These are phyloP conservation scores for Xylaria castorea DNA, from an alignment of 495 filamentous ascomycete species.

Conservation along the genomic window DNA sequence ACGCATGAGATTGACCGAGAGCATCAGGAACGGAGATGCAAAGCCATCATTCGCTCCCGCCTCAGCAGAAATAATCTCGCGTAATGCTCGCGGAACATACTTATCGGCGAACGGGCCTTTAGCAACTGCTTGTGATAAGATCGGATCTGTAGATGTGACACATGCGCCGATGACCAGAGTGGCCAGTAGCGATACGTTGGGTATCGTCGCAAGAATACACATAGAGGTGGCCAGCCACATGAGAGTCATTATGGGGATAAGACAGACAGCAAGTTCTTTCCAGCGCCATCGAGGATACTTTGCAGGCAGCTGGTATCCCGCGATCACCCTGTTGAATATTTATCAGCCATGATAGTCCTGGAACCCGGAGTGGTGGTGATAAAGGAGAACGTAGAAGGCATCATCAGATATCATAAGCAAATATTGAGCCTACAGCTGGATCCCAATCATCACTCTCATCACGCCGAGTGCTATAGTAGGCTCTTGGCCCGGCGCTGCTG, in stretches of 20 bases:
- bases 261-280: slow-evolving; percentile 73
- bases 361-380: not conserved
- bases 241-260: slow-evolving; percentile 83
- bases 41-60: slow-evolving; percentile 68
- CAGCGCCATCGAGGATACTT: slow-evolving; percentile 78
- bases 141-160: slow-evolving; percentile 67
- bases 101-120: slow-evolving; percentile 69
- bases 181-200: slow-evolving; percentile 52
- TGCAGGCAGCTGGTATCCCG: slow-evolving; percentile 84
- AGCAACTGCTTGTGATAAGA: slow-evolving; percentile 66
- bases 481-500: slow-evolving; percentile 44
- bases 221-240: slow-evolving; percentile 86
- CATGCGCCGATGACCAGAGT: slow-evolving; percentile 67
- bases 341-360: slow-evolving; percentile 43
- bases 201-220: slow-evolving; percentile 76
- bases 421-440: slow-evolving; percentile 52
- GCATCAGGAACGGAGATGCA: slow-evolving; percentile 65
- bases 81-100: slow-evolving; percentile 61
- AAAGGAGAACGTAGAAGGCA: not conserved
- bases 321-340: slow-evolving; percentile 60
- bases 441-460: slow-evolving; percentile 60
- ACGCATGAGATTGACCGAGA: slow-evolving; percentile 61
- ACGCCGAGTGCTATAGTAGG: slow-evolving; percentile 57
- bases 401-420: slow-evolving; percentile 34
- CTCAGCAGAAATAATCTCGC: slow-evolving; percentile 69